phyloP scores from a whole-genome alignment of 495 filamentous ascomycete species.

The Neurospora discreta region DNA sequence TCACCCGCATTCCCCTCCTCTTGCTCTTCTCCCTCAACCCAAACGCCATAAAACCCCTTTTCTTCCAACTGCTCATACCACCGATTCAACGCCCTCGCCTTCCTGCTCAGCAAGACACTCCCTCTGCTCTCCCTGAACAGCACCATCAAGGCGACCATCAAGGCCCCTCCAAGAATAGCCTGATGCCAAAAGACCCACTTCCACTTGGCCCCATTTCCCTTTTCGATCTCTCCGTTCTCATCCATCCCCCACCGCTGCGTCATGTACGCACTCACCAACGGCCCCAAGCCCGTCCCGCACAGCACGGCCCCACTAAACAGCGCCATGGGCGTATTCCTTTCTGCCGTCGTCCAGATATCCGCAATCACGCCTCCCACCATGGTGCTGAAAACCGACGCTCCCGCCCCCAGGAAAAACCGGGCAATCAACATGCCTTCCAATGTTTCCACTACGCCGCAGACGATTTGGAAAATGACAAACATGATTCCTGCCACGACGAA shows the following conservation, averaged over 20 bases:
- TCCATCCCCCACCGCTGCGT: constrained; percentile 34
- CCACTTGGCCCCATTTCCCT: constrained; percentile 41
- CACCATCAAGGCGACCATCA: constrained; percentile 50
- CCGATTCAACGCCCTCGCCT: constrained; percentile 59
- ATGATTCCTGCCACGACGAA: constrained; percentile 64
- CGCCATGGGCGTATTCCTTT: constrained; percentile 84
- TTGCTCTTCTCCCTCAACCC: constrained; percentile 5
- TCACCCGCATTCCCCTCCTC: no score
- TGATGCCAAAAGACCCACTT: constrained; percentile 89
- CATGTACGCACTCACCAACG: constrained; percentile 61
- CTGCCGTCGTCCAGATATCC: constrained; percentile 72
- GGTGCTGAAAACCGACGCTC: constrained; percentile 72
- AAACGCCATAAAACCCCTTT: constrained; percentile 54
- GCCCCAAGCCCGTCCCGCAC: constrained; percentile 72
- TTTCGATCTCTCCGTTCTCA: background rate
- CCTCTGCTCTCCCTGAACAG: constrained; percentile 79
- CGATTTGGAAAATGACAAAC: constrained; percentile 55
- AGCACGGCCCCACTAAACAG: constrained; percentile 67
- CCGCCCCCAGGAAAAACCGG: constrained; percentile 65
- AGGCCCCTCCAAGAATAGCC: constrained; percentile 52
- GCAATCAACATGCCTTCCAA: constrained; percentile 67
- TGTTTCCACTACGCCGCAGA: constrained; percentile 62
- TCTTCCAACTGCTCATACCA: constrained; percentile 69
- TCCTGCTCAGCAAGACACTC: constrained; percentile 67
- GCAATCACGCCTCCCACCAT: constrained; percentile 90